A percentile compares a stretch with the other conserved stretches of the same genome.
phyloP scores from a whole-genome alignment of 2,329 filamentous ascomycete genomes.

The Sarocladium kiliense region DNA sequence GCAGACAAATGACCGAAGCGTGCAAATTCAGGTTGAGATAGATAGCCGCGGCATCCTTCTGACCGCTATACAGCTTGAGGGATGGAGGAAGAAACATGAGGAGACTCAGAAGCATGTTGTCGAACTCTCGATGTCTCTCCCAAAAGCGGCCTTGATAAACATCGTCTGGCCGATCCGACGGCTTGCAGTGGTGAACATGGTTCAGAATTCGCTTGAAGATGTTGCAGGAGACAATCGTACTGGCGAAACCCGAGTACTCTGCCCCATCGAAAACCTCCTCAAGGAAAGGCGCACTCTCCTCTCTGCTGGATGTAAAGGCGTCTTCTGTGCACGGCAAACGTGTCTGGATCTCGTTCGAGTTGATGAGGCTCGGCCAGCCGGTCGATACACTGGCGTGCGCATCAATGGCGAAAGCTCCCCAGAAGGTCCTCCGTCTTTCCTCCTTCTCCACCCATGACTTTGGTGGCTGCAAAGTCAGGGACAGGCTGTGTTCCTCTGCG shows the following conservation, averaged over 20 bases:
- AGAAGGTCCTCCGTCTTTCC: conserved; percentile 80
- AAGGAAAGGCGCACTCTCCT: conserved; percentile 59
- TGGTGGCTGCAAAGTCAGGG: conserved; percentile 68
- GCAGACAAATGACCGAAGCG: conserved; percentile 80
- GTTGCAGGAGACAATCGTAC: conserved; percentile 67
- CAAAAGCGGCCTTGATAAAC: conserved; percentile 74
- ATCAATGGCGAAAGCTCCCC: conserved; percentile 78
- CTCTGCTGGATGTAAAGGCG: conserved; percentile 62
- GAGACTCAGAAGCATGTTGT: conserved; percentile 72
- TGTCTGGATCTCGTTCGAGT: conserved; percentile 61
- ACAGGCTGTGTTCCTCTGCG: conserved; percentile 52
- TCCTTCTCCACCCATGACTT: conserved; percentile 72
- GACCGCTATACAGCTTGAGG: conserved; percentile 64
- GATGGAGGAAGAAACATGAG: conserved; percentile 74
- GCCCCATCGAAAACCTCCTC: conserved; percentile 58
- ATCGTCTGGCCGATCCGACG: conserved; percentile 68
- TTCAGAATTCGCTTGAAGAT: conserved; percentile 77
- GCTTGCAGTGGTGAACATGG: conserved; percentile 69
- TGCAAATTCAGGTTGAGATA: conserved; percentile 88
- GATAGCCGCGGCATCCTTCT: conserved; percentile 66
- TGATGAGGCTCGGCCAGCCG: conserved; percentile 80
- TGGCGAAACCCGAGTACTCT: conserved; percentile 65
- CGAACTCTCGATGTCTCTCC: conserved; percentile 77
- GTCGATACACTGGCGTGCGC: conserved; percentile 83
- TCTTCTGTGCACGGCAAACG: conserved; percentile 77